Base-by-base conservation (phyloP, 2,329 filamentous ascomycete genomes). In the Xylariaceae sp. region DNA sequence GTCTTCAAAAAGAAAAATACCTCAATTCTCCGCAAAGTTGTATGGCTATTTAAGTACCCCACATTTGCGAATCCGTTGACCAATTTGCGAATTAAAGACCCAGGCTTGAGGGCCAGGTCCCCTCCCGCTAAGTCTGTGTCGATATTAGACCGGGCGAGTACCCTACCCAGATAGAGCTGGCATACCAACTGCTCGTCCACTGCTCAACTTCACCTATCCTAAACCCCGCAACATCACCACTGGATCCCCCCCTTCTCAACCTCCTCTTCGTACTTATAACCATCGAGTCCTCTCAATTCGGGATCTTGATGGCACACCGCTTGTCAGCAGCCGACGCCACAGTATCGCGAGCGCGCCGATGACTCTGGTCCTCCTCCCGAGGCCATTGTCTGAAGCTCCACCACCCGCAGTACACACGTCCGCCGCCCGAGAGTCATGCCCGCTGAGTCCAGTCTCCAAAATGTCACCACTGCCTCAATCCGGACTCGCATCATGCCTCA, bases 311-410 rank as follows among this genome's bases (percentile, higher is more conserved):
- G 78, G 78, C 79, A 74, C 72, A 74, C 73, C 71, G 68, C 70
- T 72, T 75, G 74, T 70, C 72, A 69, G 72, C 74, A 73, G 72
- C 72, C 72, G 61, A 67, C 62, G 63, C 63, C 58, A 61, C 58
- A 65, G 73, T 75, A 78, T 78, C 76, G 78, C 79, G 77, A 81
- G 76, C 74, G 77, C 77, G 76, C 79, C 81, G 79, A 81, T 75
- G 80, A 80, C 77, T 72, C 70, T 74, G 72, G 78, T 76, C 77
- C 79, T 68, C 61, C 36, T 60, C 58, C 71, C 73, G 75, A 77
- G 74, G 69, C 72, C 74, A 76, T 68, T 70, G 74, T 76, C 73
- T 74, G 70, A 70, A 71, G 67, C 65, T 70, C 65, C 71, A 43
- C 68, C 63, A 51, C 67, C n/a, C n/a, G 67, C 67, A 70, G 71